Evolutionary conservation across 768 basidiomycete genomes (phyloP).

Genomic region (Tricholoma terreum): DNA sequence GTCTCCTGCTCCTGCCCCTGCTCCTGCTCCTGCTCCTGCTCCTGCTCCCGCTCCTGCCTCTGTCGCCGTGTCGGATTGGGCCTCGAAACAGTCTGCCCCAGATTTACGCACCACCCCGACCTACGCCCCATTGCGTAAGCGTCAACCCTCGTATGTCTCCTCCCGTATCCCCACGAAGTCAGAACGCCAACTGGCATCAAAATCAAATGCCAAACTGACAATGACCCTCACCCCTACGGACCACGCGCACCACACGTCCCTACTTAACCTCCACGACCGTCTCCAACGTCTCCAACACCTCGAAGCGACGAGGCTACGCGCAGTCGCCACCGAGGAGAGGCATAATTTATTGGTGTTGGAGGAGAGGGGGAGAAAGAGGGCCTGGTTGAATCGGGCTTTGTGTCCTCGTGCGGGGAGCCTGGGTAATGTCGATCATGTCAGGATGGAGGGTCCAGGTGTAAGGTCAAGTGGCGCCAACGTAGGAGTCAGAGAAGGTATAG

Average conservation of each 20-base stretch:
- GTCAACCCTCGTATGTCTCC: conserved; percentile 12
- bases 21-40: not conserved
- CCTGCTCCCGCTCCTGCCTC: conserved; percentile 18
- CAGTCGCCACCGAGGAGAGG: conserved; percentile 35
- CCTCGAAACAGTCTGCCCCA: too few relatives aligned
- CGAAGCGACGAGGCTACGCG: conserved; percentile 39
- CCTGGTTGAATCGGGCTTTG: conserved; percentile 59
- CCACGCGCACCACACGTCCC: conserved; percentile 34
- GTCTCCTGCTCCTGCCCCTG: conserved; percentile 1
- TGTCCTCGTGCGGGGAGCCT: conserved; percentile 15
- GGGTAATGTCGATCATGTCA: conserved; percentile 11
- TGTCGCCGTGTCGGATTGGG: conserved; percentile 1
- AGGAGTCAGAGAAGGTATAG: conserved; percentile 20
- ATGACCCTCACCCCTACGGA: conserved; percentile 1
- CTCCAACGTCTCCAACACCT: conserved; percentile 40
- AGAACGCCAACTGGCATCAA: conserved; percentile 21
- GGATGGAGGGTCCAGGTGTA: too few relatives aligned
- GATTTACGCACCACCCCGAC: too few relatives aligned
- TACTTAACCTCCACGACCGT: conserved; percentile 31
- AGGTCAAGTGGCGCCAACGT: too few relatives aligned
- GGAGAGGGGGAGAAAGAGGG: conserved; percentile 56
- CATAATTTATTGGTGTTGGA: conserved; percentile 48
- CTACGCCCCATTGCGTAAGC: too few relatives aligned
- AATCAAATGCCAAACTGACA: not conserved
- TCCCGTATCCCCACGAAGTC: conserved; percentile 20